These are phyloP conservation scores for Haplosporangium sp. DNA, from an alignment of 371 early-diverging fungal genomes.

Conservation along the genomic window DNA sequence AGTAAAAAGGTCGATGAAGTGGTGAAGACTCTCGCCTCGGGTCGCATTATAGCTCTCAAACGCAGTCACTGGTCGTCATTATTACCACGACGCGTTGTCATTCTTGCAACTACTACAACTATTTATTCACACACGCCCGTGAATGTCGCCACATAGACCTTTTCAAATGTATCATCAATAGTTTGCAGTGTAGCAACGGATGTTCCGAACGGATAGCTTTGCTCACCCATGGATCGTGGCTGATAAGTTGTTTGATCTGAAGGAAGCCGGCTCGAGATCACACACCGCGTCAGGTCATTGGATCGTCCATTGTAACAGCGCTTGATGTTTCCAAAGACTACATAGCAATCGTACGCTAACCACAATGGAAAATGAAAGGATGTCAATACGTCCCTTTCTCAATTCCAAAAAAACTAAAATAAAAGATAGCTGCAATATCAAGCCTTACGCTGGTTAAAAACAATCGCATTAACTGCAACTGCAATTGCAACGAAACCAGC, in stretches of 20 bases:
- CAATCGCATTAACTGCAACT: no score
- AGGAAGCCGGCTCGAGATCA: slow-evolving; percentile 14
- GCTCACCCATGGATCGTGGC: slow-evolving; percentile 26
- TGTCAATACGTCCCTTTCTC: no score
- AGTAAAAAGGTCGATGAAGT: no score
- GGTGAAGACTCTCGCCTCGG: no score
- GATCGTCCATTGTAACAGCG: slow-evolving; percentile 26
- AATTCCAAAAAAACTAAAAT: no score
- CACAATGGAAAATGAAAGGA: neutral
- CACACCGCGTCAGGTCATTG: slow-evolving; percentile 16
- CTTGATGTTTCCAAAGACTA: slow-evolving; percentile 31
- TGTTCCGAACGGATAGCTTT: slow-evolving; percentile 29
- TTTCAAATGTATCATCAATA: slow-evolving; percentile 6
- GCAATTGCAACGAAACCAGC: no score
- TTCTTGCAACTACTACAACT: no score
- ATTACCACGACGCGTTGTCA: no score
- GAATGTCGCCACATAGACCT: slow-evolving; percentile 15
- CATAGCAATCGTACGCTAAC: slow-evolving; percentile 24
- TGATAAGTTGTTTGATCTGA: slow-evolving; percentile 25
- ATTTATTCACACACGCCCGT: slow-evolving; percentile 13
- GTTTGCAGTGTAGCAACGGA: slow-evolving; percentile 20
- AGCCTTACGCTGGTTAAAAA: no score
- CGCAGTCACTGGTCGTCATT: no score
- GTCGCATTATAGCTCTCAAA: no score
- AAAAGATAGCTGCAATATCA: no score